Evolutionary conservation across 2,329 filamentous ascomycete species (phyloP).

Genomic region (Drechslerella dactyloides): DNA sequence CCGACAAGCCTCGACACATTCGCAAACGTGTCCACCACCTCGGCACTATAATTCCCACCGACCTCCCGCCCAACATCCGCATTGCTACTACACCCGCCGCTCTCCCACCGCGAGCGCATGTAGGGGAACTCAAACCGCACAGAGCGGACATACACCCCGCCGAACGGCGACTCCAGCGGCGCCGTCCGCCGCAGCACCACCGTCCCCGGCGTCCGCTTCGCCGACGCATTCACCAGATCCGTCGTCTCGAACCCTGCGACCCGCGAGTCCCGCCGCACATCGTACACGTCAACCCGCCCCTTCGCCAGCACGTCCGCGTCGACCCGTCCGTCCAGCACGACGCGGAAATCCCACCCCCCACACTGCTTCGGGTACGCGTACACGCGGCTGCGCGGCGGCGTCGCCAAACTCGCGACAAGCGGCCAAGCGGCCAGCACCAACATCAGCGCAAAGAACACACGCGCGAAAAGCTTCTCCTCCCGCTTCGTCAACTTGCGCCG

Average conservation of each 20-base stretch:
- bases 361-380: conserved; percentile 19
- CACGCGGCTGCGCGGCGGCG: conserved; percentile 13
- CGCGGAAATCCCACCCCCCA: conserved; percentile 22
- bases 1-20: conserved; percentile 11
- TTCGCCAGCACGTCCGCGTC: conserved; percentile 16
- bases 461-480: background rate
- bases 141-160: conserved; percentile 10
- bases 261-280: conserved; percentile 1
- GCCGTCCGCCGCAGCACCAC: conserved; percentile 14
- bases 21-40: conserved; percentile 11
- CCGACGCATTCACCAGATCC: conserved; percentile 29
- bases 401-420: conserved; percentile 22
- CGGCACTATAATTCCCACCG: conserved; percentile 34
- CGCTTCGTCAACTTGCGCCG: background rate
- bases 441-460: background rate
- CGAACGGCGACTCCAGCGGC: background rate
- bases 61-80: conserved; percentile 16
- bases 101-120: conserved; percentile 22
- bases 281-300: conserved; percentile 20
- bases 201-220: conserved; percentile 22
- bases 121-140: conserved; percentile 31
- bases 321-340: conserved; percentile 26
- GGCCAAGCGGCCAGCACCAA: conserved; percentile 26
- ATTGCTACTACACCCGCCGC: conserved; percentile 22
- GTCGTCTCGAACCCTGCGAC: conserved; percentile 2